Percentiles rank a stretch among this genome's conserved stretches.
Evolutionary conservation across 2,329 filamentous ascomycete genomes (phyloP).

Genomic region (Colletotrichum karsti): DNA sequence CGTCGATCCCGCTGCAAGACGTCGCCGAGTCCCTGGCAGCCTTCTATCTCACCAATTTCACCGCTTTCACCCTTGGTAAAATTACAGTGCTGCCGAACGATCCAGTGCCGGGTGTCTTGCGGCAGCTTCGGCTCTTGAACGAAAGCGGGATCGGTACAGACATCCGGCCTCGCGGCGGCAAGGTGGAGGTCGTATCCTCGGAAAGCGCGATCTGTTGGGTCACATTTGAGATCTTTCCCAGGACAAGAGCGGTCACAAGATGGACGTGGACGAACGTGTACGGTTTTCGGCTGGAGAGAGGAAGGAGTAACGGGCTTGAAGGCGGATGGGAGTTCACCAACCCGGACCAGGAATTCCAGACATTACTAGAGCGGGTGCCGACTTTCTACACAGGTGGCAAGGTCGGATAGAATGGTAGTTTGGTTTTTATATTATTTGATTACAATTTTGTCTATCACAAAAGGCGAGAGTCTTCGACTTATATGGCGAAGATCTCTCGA

Average conservation of each 20-base stretch:
- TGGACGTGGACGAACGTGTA: conserved; percentile 19
- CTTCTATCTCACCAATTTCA: conserved; percentile 19
- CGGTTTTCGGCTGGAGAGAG: not conserved
- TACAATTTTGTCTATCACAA: not conserved
- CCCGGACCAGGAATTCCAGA: conserved; percentile 37
- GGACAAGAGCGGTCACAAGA: not conserved
- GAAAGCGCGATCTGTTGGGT: conserved; percentile 18
- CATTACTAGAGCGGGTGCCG: conserved; percentile 31
- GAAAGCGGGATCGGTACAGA: conserved; percentile 27
- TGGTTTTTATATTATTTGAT: not conserved
- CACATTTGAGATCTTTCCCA: conserved; percentile 11
- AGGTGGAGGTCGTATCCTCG: conserved; percentile 7
- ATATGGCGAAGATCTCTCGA: not conserved
- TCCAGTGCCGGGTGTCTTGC: not conserved
- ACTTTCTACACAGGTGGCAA: conserved; percentile 30
- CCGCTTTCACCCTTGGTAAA: not conserved
- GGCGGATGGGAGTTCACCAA: conserved; percentile 32
- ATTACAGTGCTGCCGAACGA: not conserved
- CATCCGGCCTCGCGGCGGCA: not conserved
- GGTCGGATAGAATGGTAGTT: not conserved
- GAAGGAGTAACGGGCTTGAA: conserved; percentile 26
- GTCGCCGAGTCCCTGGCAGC: not conserved
- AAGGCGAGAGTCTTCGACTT: not conserved
- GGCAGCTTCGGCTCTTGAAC: not conserved
- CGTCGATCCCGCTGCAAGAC: not conserved